These are phyloP conservation scores for Sextonia rubra DNA, from an alignment of 164 flowering plant genomes.

Conservation along the genomic window DNA sequence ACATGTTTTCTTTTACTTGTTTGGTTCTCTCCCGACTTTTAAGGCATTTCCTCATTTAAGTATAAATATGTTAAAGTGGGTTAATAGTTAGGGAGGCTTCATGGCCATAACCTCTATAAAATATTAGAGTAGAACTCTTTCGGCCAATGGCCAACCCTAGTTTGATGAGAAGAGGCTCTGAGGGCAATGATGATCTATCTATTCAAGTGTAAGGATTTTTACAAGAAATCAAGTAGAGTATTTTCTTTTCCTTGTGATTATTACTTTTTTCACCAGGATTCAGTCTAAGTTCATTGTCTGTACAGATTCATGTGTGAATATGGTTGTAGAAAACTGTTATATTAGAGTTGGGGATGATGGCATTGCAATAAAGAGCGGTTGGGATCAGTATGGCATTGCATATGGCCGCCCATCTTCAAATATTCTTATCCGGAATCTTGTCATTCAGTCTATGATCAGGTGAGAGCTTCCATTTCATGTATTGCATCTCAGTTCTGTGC, in stretches of 20 bases:
- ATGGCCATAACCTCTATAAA: not conserved
- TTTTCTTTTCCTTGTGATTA: not conserved
- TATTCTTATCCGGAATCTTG: conserved; percentile 77
- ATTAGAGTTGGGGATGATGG: conserved; percentile 97
- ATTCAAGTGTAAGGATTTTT: not conserved
- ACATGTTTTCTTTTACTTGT: no score
- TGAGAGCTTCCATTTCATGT: conserved; percentile 19
- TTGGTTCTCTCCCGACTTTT: no score
- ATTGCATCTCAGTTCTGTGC: not conserved
- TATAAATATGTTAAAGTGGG: no score
- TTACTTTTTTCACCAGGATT: no score
- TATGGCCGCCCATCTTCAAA: conserved; percentile 79
- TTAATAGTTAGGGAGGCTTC: not conserved
- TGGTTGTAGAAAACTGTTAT: conserved; percentile 89
- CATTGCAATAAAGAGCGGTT: conserved; percentile 97
- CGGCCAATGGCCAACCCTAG: not conserved
- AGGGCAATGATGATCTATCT: not conserved
- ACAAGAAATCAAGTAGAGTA: not conserved
- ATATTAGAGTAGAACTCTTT: not conserved
- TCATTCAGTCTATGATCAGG: conserved; percentile 89
- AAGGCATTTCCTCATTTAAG: no score
- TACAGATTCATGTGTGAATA: conserved; percentile 91
- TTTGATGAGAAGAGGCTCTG: not conserved
- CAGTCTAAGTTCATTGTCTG: not conserved
- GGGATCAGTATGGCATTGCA: conserved; percentile 96